A percentile compares a stretch with the other conserved stretches of the same genome.
These are phyloP conservation scores for Suhomyces atakaporum DNA, from an alignment of 1,139 yeast species.

Conservation along the genomic window DNA sequence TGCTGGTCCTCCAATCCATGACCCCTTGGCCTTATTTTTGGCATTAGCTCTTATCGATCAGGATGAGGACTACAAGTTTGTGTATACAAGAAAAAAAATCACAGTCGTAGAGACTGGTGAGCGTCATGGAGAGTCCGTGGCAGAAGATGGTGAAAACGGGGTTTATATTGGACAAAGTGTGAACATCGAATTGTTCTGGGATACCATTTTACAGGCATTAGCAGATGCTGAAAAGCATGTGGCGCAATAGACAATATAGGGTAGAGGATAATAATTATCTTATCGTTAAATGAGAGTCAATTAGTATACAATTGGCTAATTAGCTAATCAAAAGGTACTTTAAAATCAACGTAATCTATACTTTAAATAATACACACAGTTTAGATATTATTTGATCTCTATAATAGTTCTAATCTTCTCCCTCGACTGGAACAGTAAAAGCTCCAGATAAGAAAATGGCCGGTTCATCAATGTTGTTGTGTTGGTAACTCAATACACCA, in stretches of 20 bases:
- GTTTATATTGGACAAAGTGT: constrained; percentile 47
- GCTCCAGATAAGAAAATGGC: constrained; percentile 83
- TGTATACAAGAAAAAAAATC: constrained; percentile 30
- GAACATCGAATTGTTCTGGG: constrained; percentile 56
- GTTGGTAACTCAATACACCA: constrained; percentile 89
- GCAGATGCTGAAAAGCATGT: constrained; percentile 21
- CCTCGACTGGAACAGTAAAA: constrained; percentile 67
- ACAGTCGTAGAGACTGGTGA: constrained; percentile 32
- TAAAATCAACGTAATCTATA: too few relatives aligned
- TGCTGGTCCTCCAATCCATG: constrained; percentile 79
- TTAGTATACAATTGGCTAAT: too few relatives aligned
- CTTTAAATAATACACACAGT: too few relatives aligned
- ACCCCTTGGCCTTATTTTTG: constrained; percentile 71
- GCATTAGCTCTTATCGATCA: constrained; percentile 49
- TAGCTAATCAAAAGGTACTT: too few relatives aligned
- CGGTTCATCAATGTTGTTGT: constrained; percentile 80
- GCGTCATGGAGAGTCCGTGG: constrained; percentile 36
- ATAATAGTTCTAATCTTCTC: constrained; percentile 26
- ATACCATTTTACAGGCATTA: constrained; percentile 44
- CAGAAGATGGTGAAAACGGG: constrained; percentile 34
- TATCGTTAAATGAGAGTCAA: too few relatives aligned
- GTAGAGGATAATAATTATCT: too few relatives aligned
- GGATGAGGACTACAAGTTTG: constrained; percentile 32
- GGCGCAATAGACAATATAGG: background rate
- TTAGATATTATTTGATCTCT: too few relatives aligned